Base-by-base conservation (phyloP, 2,329 filamentous ascomycete genomes). In the Fusarium sp. region DNA sequence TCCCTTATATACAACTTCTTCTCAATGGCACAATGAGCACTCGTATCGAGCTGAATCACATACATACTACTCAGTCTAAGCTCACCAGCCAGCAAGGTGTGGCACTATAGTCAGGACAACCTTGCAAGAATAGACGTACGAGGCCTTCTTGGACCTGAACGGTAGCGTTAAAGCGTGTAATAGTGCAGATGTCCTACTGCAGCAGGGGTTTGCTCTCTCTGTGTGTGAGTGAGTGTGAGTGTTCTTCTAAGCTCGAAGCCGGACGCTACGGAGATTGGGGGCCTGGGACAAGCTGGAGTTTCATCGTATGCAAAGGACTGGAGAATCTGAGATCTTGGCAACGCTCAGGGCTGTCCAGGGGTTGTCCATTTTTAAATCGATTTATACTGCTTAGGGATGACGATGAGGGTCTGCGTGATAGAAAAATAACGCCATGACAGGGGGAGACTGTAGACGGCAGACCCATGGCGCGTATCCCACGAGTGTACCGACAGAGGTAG, bases 1-100 rank as follows among this genome's bases (percentile, higher is more conserved):
- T 65, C 37, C 37, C 41, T 64, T 47, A 64, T 64, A 64, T 64
- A 64, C 59, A 37, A 64, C 40, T 51, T 51, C 22, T 41, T 32
- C 28, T 40, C 40, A 32, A 17, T 24, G 14, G 14, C 14, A 19
- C 19, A 55, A 37, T 37, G 32, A 11, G 8, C 24, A 22, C 24
- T 13, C 46, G 14, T 52, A 20, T 32, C 35, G 35, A 52, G 53
- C 39, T 28, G 39, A 35, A 56, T 33, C 22, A 56, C 49, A 33
- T 30, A 30, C 28, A 11, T 13, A 7, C 17, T 30, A 30, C 35
- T 37, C 35, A 37, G 35, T 22, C 45, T 35, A 24, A n/a, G 30
- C 37, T 22, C 30, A 37, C 15, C 53, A 9, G 7, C 15, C 53
- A 9, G 7, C 28, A 30, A 9, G 54, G 54, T 53, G 54, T 54